These are phyloP conservation scores for Ilex paraguariensis DNA, from an alignment of 305 asterid genomes.

Conservation along the genomic window DNA sequence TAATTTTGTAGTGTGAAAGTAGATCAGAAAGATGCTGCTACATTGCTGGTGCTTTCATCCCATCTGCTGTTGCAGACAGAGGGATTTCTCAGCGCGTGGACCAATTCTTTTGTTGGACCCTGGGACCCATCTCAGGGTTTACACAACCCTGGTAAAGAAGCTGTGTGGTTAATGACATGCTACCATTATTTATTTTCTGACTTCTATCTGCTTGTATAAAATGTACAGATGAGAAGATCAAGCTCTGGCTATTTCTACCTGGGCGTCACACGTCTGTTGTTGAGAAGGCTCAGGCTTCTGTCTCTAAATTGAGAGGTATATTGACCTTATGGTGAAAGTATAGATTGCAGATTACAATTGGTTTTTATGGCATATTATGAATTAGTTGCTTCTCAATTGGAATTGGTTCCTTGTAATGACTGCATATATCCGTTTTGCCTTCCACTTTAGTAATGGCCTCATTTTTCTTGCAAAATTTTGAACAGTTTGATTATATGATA, in stretches of 20 bases:
- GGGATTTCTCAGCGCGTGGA: slow-evolving; percentile 94
- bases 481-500: slow-evolving; percentile 9
- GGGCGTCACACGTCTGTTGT: slow-evolving; percentile 73
- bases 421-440: not conserved
- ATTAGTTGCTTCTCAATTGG: not conserved
- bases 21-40: slow-evolving; percentile 75
- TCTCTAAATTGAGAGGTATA: slow-evolving; percentile 84
- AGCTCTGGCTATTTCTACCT: slow-evolving; percentile 96
- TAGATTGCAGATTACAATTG: not conserved
- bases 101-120: slow-evolving; percentile 95
- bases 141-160: slow-evolving; percentile 88
- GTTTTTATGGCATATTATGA: not conserved
- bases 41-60: slow-evolving; percentile 70
- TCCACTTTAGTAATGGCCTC: too few species aligned
- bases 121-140: slow-evolving; percentile 99
- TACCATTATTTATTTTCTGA: slow-evolving; percentile 20
- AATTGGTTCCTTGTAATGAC: not conserved
- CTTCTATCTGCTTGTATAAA: slow-evolving; percentile 22
- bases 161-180: slow-evolving; percentile 11
- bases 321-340: slow-evolving; percentile 7
- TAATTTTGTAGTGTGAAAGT: slow-evolving; percentile 49
- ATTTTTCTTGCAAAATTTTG: not conserved
- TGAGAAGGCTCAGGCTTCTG: slow-evolving; percentile 81
- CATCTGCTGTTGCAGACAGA: slow-evolving; percentile 90
- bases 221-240: slow-evolving; percentile 86